Evolutionary conservation across 306 rosid genomes (phyloP).

Genomic region (Prosopis cineraria): DNA sequence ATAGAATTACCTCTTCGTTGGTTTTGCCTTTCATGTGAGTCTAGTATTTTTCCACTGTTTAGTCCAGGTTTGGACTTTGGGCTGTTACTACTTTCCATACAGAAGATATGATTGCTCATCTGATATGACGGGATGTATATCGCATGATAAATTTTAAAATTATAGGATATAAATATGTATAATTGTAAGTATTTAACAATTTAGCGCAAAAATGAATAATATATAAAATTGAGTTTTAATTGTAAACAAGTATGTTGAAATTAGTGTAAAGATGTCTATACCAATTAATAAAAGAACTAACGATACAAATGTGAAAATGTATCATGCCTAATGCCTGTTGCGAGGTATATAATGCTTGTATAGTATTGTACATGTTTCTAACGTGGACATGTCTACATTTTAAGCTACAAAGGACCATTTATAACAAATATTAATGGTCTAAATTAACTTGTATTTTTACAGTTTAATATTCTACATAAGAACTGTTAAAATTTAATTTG

Average conservation of each 20-base stretch:
- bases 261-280: not conserved
- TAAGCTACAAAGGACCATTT: not conserved
- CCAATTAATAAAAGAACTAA: not conserved
- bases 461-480: not conserved
- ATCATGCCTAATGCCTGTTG: no score
- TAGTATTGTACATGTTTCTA: no score
- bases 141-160: not conserved
- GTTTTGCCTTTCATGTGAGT: not conserved
- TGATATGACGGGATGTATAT: not conserved
- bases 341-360: no score
- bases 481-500: not conserved
- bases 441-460: not conserved
- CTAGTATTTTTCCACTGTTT: not conserved
- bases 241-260: no score
- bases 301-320: not conserved
- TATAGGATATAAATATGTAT: no score
- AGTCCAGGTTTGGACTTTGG: not conserved
- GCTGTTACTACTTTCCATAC: no score
- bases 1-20: not conserved
- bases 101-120: not conserved
- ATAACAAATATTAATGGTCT: not conserved
- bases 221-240: no score
- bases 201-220: no score
- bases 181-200: no score
- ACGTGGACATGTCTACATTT: not conserved